phyloP scores from a whole-genome alignment of 2,329 filamentous ascomycete genomes.

The Paracoccidioides lutzii region DNA sequence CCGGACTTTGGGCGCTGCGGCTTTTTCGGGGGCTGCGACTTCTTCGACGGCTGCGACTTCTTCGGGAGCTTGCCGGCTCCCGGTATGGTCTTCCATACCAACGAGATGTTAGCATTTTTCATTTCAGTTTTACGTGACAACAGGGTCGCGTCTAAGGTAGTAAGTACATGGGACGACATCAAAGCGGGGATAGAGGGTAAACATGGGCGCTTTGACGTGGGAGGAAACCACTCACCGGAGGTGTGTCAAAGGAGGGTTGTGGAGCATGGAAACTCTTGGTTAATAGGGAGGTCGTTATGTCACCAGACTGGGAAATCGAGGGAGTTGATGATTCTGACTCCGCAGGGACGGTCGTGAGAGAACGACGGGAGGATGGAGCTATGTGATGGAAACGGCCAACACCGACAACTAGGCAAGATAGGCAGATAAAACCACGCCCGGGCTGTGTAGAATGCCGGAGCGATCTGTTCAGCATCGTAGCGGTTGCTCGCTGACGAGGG shows the following conservation, averaged over 20 bases:
- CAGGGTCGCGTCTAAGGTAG: neutral
- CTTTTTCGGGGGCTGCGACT: too few species aligned
- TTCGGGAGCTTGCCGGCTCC: neutral
- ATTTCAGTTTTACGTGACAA: neutral
- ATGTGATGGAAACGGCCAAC: conserved; percentile 1
- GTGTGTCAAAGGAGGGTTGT: too few species aligned
- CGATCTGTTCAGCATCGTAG: conserved; percentile 25
- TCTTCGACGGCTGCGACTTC: neutral
- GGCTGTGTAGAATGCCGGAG: conserved; percentile 26
- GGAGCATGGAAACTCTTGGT: too few species aligned
- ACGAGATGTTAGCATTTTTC: neutral
- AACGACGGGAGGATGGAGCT: conserved; percentile 14
- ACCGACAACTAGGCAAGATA: conserved; percentile 21
- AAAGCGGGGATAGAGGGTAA: neutral
- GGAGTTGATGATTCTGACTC: neutral
- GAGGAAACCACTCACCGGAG: too few species aligned
- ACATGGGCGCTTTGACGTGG: neutral
- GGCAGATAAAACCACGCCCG: conserved; percentile 23
- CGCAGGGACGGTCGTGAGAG: conserved; percentile 7
- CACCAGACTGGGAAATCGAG: neutral
- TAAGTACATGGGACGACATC: neutral
- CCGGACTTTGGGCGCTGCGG: too few species aligned
- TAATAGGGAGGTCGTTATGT: too few species aligned
- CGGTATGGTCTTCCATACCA: neutral
- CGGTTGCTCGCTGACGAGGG: neutral